Percentiles rank a stretch among this genome's conserved stretches.
Conservation (phyloP, 2,329 filamentous ascomycete genomes). For the Pseudodiploospora longispora region DNA sequence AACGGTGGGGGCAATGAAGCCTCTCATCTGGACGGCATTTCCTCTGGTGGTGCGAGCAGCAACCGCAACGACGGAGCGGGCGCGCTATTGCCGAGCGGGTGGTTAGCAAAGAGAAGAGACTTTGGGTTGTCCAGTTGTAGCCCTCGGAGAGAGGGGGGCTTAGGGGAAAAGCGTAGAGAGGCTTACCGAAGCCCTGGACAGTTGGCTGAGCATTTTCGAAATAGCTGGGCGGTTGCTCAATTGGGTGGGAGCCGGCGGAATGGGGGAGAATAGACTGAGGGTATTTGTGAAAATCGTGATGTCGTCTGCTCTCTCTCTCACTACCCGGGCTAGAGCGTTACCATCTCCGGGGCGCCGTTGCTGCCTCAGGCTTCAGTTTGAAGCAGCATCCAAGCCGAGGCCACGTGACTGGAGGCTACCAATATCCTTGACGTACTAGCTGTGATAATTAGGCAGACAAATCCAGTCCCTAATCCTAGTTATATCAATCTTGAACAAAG, state of each 20-base stretch:
- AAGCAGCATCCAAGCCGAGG: no score
- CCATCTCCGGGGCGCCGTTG: neutral
- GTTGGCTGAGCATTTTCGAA: slow-evolving; percentile 47
- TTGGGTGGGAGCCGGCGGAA: slow-evolving; percentile 17
- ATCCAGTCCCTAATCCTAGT: no score
- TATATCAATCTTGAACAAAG: no score
- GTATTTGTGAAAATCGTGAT: slow-evolving; percentile 40
- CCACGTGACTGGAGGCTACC: no score
- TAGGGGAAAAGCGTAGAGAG: neutral
- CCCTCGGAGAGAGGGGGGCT: neutral
- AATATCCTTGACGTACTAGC: no score
- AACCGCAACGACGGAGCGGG: slow-evolving; percentile 40
- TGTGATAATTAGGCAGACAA: no score
- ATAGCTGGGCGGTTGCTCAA: slow-evolving; percentile 36
- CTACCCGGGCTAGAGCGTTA: slow-evolving; percentile 13
- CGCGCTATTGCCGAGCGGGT: slow-evolving; percentile 19
- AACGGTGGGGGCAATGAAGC: slow-evolving; percentile 53
- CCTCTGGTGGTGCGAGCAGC: slow-evolving; percentile 36
- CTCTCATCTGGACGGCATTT: slow-evolving; percentile 40
- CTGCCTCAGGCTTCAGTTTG: slow-evolving; percentile 18
- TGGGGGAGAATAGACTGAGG: slow-evolving; percentile 27
- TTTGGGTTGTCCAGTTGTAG: neutral
- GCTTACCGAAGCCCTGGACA: slow-evolving; percentile 50
- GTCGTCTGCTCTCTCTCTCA: slow-evolving; percentile 13
- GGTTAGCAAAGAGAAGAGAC: neutral